Percentiles rank a stretch among this genome's conserved stretches.
Evolutionary conservation across 139 green algal genomes (phyloP).

Genomic region (Chloropicon primus): DNA sequence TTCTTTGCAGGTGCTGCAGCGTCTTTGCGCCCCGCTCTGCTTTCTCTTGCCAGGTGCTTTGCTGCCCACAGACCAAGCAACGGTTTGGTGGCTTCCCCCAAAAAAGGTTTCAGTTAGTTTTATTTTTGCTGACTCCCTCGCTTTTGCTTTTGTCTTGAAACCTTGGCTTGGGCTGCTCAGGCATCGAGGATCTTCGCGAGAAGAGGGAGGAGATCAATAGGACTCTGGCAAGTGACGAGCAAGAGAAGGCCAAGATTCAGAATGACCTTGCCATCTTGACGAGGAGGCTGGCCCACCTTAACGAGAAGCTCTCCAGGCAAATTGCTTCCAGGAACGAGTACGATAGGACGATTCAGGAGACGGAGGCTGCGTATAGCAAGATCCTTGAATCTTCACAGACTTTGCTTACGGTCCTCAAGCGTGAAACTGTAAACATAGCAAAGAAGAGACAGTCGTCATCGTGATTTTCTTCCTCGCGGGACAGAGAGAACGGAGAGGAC

Average conservation of each 20-base stretch:
- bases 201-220: slow-evolving; percentile 49
- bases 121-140: neutral
- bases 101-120: too few relatives aligned
- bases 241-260: slow-evolving; percentile 48
- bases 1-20: too few relatives aligned
- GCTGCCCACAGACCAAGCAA: too few relatives aligned
- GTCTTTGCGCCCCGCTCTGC: too few relatives aligned
- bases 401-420: slow-evolving; percentile 56
- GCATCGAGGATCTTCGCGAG: slow-evolving; percentile 65
- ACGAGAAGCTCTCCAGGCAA: slow-evolving; percentile 43
- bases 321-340: slow-evolving; percentile 45
- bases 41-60: too few relatives aligned
- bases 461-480: slow-evolving; percentile 12
- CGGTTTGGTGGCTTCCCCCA: too few relatives aligned
- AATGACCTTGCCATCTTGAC: slow-evolving; percentile 48
- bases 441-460: slow-evolving; percentile 31
- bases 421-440: slow-evolving; percentile 47
- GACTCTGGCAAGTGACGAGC: slow-evolving; percentile 3
- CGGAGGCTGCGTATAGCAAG: slow-evolving; percentile 54
- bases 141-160: too few relatives aligned
- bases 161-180: too few relatives aligned
- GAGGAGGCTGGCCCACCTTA: slow-evolving; percentile 48
- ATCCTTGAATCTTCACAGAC: slow-evolving; percentile 63
- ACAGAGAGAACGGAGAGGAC: slow-evolving; percentile 5
- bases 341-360: slow-evolving; percentile 53